phyloP scores from a whole-genome alignment of 2,329 filamentous ascomycete species.

The Diaporthe australafricana region DNA sequence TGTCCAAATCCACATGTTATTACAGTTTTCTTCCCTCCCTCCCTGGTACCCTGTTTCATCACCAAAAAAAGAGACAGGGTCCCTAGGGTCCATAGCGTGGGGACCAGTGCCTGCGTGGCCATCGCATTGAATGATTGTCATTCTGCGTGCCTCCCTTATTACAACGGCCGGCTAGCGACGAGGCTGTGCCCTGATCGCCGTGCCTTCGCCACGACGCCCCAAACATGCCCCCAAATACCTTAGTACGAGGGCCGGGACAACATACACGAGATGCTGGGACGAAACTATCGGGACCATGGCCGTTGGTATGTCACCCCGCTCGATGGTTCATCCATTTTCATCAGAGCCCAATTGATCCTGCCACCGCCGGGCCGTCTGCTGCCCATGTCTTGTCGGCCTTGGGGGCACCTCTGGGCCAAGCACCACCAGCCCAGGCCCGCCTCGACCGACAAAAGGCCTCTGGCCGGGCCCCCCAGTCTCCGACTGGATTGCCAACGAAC shows the following conservation, averaged over 20 bases:
- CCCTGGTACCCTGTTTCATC: slow-evolving; percentile 18
- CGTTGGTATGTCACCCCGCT: background rate
- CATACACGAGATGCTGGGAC: background rate
- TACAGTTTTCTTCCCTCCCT: background rate
- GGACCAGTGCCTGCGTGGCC: background rate
- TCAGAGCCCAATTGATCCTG: background rate
- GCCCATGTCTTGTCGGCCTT: slow-evolving; percentile 9
- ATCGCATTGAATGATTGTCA: slow-evolving; percentile 17
- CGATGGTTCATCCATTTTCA: background rate
- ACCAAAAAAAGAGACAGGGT: slow-evolving; percentile 16
- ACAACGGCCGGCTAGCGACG: slow-evolving; percentile 22
- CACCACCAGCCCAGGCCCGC: background rate
- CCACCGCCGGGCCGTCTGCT: background rate
- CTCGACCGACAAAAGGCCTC: background rate
- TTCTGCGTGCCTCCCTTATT: slow-evolving; percentile 11
- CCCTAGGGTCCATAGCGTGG: slow-evolving; percentile 7
- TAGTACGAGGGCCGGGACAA: background rate
- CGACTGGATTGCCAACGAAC: background rate
- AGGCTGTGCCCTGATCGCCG: slow-evolving; percentile 25
- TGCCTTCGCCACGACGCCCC: slow-evolving; percentile 17
- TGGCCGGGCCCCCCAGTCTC: background rate
- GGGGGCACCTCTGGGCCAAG: background rate
- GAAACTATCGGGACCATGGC: background rate
- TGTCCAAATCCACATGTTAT: background rate
- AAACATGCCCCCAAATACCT: background rate